phyloP scores from a whole-genome alignment of 2,329 filamentous ascomycete species.

The Colletotrichum caudatum region DNA sequence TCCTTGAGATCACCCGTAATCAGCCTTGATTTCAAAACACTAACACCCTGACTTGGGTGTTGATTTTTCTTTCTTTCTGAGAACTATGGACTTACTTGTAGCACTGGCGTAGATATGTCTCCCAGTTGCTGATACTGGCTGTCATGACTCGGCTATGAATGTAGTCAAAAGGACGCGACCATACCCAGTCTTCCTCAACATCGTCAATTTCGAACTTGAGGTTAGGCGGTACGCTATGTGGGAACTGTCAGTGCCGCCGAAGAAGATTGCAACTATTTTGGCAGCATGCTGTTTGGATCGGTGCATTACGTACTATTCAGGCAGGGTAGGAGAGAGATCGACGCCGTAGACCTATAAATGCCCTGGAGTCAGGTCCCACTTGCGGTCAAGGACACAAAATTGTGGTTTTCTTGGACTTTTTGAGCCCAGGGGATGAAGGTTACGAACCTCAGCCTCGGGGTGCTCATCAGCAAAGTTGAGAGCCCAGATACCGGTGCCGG shows the following conservation, averaged over 20 bases:
- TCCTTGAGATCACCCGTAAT: conserved; percentile 30
- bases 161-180: conserved; percentile 46
- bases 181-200: conserved; percentile 55
- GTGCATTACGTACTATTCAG: not conserved
- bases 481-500: conserved; percentile 46
- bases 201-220: conserved; percentile 59
- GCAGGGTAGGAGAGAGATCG: conserved; percentile 15
- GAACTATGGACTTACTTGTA: not conserved
- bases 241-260: conserved; percentile 8
- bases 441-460: conserved; percentile 47
- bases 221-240: conserved; percentile 56
- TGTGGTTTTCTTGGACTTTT: not conserved
- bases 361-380: not conserved
- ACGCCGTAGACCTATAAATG: conserved; percentile 45
- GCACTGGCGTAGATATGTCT: not conserved
- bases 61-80: not conserved
- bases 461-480: conserved; percentile 47
- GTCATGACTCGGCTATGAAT: conserved; percentile 45
- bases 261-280: not conserved
- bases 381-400: not conserved
- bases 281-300: not conserved
- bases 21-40: not conserved
- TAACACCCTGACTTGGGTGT: not conserved
- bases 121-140: not conserved
- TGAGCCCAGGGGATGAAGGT: not conserved